phyloP scores from a whole-genome alignment of 805 yeast species.

The Wickerhamiella azyma region DNA sequence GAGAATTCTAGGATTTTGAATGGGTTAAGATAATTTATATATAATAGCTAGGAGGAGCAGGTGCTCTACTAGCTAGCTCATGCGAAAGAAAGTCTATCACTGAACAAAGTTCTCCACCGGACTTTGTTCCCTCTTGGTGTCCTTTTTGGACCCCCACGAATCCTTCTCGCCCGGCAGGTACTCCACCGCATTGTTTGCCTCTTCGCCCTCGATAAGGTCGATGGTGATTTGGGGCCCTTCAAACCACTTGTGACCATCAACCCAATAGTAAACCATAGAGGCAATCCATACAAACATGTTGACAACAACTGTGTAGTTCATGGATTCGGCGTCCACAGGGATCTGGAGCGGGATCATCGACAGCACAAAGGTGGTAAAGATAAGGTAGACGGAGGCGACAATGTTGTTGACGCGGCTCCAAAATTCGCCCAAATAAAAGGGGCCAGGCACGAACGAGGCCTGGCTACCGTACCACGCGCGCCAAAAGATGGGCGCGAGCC shows the following conservation, averaged over 20 bases:
- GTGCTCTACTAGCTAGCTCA: too few relatives aligned
- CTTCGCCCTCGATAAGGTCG: slow-evolving; percentile 25
- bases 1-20: too few relatives aligned
- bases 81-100: not conserved
- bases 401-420: slow-evolving; percentile 34
- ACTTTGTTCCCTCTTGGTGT: not conserved
- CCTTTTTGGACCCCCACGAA: not conserved
- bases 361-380: slow-evolving; percentile 37
- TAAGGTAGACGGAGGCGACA: slow-evolving; percentile 36
- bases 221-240: slow-evolving; percentile 36
- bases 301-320: slow-evolving; percentile 61
- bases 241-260: slow-evolving; percentile 39
- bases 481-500: slow-evolving; percentile 47
- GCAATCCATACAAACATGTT: slow-evolving; percentile 47
- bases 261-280: slow-evolving; percentile 37
- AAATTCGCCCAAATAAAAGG: slow-evolving; percentile 44
- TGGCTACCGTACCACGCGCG: slow-evolving; percentile 41
- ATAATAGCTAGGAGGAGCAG: too few relatives aligned
- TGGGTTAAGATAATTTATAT: too few relatives aligned
- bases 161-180: not conserved
- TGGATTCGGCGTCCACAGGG: slow-evolving; percentile 29
- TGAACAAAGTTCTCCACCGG: not conserved
- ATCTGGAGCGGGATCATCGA: slow-evolving; percentile 44
- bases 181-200: slow-evolving; percentile 21
- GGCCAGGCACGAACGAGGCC: slow-evolving; percentile 49